Evolutionary conservation across 2,329 filamentous ascomycete genomes (phyloP), one percentile per base, ranked within the genome.

Genomic region (Diplodia sapinea): DNA sequence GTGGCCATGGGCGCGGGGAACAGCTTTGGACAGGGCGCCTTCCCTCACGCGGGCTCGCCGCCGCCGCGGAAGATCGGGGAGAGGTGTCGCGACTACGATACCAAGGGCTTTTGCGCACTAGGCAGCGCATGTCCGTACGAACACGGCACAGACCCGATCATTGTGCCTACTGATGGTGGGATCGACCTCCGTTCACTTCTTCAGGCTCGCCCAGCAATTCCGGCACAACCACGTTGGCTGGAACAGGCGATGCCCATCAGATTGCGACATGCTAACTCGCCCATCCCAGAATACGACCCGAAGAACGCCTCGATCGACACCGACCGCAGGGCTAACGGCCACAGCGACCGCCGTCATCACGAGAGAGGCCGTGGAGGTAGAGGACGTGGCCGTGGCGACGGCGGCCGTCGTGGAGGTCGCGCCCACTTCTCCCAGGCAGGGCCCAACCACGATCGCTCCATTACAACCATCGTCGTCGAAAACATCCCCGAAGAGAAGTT

Each of bases 401-500:
- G 76, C 52, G 76, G 75, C 71, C 70, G 79, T 75, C 69, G 73
- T 36, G 73, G 75, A 47, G 72, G 71, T 15, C 75, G 75, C 31
- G 84, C 89, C 3, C 79, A 87, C 0, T 89, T 92, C 73, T 91
- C 91, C 0, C 83, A 85, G 0, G 84, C 87, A 26, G 88, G 89
- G 0, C 87, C 89, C 0, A 85, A 88, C 31, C 77, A 82, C 61
- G 90, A 93, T 75, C 83, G 79, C 66, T 84, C 83, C 0, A 89
- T 88, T 71, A 89, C 86, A 8, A 87, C 88, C 0, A 85, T 95
- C 23, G 91, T 94, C 2, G 85, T 95, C 2, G 91, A 94, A 74
- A 88, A 89, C 67, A 94, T 95, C 6, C 92, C 92, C 0, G 86
- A 89, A 69, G 89, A 91, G 23, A 84, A 87, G 66, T 89, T 91